Evolutionary conservation across 2,329 filamentous ascomycete genomes (phyloP), one percentile per base, ranked within the genome.

Genomic region (Aulographum hederae): DNA sequence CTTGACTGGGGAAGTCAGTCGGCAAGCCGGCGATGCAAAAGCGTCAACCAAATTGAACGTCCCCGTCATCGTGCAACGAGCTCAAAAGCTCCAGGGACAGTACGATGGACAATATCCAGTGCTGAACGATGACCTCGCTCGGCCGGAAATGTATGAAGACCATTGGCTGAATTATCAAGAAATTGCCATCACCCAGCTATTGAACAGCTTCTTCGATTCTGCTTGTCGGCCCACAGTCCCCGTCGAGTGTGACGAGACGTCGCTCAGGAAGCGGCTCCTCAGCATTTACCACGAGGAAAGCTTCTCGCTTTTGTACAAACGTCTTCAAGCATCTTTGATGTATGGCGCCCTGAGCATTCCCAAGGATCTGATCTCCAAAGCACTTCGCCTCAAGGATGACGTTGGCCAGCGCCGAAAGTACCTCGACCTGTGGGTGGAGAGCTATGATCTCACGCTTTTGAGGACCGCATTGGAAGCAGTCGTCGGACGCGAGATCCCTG

Each of bases 151-250:
- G 39, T 73, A 73, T 44, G 69, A 74, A 41, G 68, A 73, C 28
- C 57, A 63, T 34, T 75, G 70, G 69, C 61, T 75, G 23, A 57
- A 54, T 10, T 63, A 73, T 37, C 69, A 75, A 42, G 70, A 75
- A 43, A 52, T 65, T 15, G 63, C 67, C 23, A 61, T 75, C 28
- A 67, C 67, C 0, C 69, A 73, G 42, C 52, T 74, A 5, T 46
- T 69, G 29, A 76, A 75, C 44, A 53, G 54, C 11, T 49, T 73
- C 30, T 10, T 28, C 15, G 27, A 28, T 8, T 25, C 21, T 8
- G n/a, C 21, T 8, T 25, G 8, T 8, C 21, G n/a, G 8, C 8
- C 8, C n/a, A n/a, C n/a, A n/a, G 21, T 25, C n/a, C 21, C 21
- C 8, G n/a, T 8, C n/a, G 21, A 25, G 12, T 32, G 5, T 19